A percentile compares a stretch with the other conserved stretches of the same genome.
These are phyloP conservation scores for Paratrimastix pyriformis DNA, from an alignment of 78 protist genomes.

Conservation along the genomic window DNA sequence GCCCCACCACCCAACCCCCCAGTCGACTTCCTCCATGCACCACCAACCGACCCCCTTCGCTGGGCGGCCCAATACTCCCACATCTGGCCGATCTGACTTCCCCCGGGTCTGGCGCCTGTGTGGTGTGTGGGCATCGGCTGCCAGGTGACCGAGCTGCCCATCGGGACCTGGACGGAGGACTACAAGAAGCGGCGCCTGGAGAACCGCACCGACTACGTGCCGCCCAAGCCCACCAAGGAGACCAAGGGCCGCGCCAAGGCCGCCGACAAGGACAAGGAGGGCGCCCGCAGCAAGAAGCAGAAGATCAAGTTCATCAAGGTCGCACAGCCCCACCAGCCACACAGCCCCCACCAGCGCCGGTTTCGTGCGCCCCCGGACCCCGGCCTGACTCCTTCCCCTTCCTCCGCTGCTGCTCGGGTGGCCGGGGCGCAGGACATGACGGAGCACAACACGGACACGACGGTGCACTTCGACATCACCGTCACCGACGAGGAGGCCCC, in stretches of 20 bases:
- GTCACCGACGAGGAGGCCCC: background rate
- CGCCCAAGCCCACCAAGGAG: background rate
- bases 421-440: conserved; percentile 53
- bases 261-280: conserved; percentile 21
- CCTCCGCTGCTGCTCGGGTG: conserved; percentile 6
- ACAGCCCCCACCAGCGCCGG: too few species aligned
- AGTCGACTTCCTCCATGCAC: background rate
- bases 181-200: conserved; percentile 58
- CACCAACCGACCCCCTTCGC: background rate
- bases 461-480: conserved; percentile 37
- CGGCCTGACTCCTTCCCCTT: background rate
- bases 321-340: background rate
- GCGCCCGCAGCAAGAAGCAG: background rate
- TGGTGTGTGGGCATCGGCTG: background rate
- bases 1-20: too few species aligned
- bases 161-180: conserved; percentile 28
- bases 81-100: background rate
- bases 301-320: background rate
- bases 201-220: background rate
- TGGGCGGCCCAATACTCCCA: background rate
- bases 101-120: background rate
- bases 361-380: too few species aligned
- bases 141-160: conserved; percentile 37
- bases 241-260: conserved; percentile 2
- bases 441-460: conserved; percentile 78